Conservation (phyloP, 306 rosid genomes). For the Rosa multiflora region DNA sequence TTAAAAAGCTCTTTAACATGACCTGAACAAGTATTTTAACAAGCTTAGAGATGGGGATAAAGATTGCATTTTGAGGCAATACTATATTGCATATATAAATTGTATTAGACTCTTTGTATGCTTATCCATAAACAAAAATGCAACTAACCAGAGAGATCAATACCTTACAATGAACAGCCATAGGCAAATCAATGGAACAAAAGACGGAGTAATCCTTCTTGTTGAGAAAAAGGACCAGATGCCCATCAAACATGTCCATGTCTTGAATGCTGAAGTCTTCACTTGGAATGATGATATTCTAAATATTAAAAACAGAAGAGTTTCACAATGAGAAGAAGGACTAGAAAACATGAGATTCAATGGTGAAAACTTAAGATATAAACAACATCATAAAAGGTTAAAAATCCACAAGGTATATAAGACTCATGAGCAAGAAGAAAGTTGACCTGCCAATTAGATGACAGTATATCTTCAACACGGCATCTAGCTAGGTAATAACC, state of each 20-base stretch:
- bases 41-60: background rate
- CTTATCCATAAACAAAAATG: background rate
- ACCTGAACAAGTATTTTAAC: conserved; percentile 20
- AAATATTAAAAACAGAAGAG: conserved; percentile 25
- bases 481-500: conserved; percentile 74
- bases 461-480: conserved; percentile 54
- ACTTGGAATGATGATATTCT: conserved; percentile 72
- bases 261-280: conserved; percentile 61
- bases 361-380: background rate
- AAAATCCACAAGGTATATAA: background rate
- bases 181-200: conserved; percentile 72
- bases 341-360: background rate
- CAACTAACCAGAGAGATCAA: conserved; percentile 15
- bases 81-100: background rate
- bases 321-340: conserved; percentile 23
- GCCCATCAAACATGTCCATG: conserved; percentile 80
- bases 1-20: background rate
- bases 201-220: conserved; percentile 62
- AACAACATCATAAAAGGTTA: conserved; percentile 4
- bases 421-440: conserved; percentile 19
- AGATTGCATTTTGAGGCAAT: background rate
- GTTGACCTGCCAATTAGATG: conserved; percentile 67
- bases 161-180: conserved; percentile 60
- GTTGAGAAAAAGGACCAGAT: conserved; percentile 77
- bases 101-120: background rate